phyloP scores from a whole-genome alignment of 257 asterid genomes.

The Solanum piurae region DNA sequence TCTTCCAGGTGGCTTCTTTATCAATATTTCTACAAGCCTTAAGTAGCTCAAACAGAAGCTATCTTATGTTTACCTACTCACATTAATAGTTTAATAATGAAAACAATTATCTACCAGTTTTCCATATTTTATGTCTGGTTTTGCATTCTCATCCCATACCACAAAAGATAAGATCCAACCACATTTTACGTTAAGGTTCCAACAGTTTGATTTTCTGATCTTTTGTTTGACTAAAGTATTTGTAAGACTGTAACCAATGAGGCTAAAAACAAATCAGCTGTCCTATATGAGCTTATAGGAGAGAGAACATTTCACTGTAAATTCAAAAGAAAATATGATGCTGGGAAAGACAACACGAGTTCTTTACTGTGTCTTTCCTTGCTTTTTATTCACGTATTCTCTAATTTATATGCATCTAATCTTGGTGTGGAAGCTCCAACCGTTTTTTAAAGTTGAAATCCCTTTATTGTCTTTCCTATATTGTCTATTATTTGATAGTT shows the following conservation, averaged over 20 bases:
- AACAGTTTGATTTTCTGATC: neutral
- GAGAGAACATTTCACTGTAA: neutral
- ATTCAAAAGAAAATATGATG: neutral
- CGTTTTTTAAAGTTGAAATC: neutral
- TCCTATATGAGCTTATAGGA: neutral
- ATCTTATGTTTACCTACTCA: neutral
- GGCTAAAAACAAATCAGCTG: neutral
- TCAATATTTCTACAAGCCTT: neutral
- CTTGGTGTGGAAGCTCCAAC: neutral
- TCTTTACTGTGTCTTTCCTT: neutral
- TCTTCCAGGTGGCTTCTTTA: neutral
- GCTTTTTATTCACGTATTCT: neutral
- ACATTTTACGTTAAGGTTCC: neutral
- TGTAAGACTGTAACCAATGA: neutral
- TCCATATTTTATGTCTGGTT: neutral
- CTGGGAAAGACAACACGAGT: neutral
- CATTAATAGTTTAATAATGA: neutral
- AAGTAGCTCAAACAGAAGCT: neutral
- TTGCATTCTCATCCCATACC: neutral
- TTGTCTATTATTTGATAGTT: neutral
- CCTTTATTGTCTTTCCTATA: neutral
- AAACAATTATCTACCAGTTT: neutral
- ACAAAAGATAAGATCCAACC: neutral
- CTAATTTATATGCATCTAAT: neutral
- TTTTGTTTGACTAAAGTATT: neutral